Conservation (phyloP, 169 alveolate genomes). For the Theileria parva region DNA sequence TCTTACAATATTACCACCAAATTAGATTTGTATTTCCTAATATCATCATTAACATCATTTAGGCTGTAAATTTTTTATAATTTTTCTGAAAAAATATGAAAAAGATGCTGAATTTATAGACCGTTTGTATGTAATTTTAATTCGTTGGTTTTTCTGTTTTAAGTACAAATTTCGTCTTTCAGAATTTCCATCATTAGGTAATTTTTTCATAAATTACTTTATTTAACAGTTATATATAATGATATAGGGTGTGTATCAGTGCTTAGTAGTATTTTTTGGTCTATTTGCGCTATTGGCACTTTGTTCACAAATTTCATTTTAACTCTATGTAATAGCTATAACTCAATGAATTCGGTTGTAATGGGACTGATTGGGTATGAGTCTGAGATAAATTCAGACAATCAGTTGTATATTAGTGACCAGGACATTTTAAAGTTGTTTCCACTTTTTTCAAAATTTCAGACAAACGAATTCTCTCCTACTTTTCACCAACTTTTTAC, state of each 20-base stretch:
- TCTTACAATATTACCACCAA: too few species aligned
- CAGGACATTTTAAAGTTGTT: too few species aligned
- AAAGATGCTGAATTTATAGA: not conserved
- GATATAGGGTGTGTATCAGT: conserved; percentile 30
- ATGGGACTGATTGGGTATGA: too few species aligned
- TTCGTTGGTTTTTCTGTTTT: conserved; percentile 57
- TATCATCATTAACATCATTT: not conserved
- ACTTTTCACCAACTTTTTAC: too few species aligned
- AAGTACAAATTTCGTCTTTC: conserved; percentile 47
- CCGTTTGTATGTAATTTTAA: conserved; percentile 6
- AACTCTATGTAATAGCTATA: too few species aligned
- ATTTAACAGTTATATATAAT: not conserved
- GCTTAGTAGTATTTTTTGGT: conserved; percentile 8
- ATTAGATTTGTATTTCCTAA: not conserved
- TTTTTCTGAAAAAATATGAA: not conserved
- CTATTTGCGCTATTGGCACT: not conserved
- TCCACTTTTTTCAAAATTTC: too few species aligned
- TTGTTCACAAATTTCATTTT: too few species aligned
- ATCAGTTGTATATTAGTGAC: too few species aligned
- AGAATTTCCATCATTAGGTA: conserved; percentile 48
- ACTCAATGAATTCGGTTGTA: too few species aligned
- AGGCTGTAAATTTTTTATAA: conserved; percentile 38
- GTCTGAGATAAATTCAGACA: too few species aligned
- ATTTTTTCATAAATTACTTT: not conserved
- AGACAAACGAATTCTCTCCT: too few species aligned